Evolutionary conservation across 2,329 filamentous ascomycete species (phyloP).

Genomic region (Cercospora janseana): DNA sequence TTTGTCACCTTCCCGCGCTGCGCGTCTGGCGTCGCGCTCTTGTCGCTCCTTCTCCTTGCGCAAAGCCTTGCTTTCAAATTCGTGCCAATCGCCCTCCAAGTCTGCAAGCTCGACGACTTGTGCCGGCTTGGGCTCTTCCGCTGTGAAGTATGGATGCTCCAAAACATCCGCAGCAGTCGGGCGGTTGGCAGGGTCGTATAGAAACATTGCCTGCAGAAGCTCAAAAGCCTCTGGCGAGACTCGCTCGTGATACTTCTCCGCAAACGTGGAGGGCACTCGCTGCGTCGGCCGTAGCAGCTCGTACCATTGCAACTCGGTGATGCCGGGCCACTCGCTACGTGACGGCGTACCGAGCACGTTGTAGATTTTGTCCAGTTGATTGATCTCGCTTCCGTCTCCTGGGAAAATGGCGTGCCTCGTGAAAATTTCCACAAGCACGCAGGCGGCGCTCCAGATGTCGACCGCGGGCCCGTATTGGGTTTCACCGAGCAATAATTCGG

Average conservation of each 20-base stretch:
- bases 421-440: slow-evolving; percentile 95
- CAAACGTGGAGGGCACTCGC: slow-evolving; percentile 71
- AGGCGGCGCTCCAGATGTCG: slow-evolving; percentile 96
- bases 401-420: slow-evolving; percentile 91
- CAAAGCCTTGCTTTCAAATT: slow-evolving; percentile 94
- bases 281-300: slow-evolving; percentile 80
- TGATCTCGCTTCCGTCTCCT: slow-evolving; percentile 92
- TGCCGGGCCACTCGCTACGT: slow-evolving; percentile 77
- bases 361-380: slow-evolving; percentile 96
- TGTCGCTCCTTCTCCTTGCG: slow-evolving; percentile 80
- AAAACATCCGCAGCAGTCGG: slow-evolving; percentile 82
- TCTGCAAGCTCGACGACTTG: slow-evolving; percentile 80
- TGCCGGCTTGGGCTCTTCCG: slow-evolving; percentile 72
- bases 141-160: slow-evolving; percentile 81
- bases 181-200: slow-evolving; percentile 79
- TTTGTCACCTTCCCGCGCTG: slow-evolving; percentile 46
- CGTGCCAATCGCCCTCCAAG: slow-evolving; percentile 94
- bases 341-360: slow-evolving; percentile 85
- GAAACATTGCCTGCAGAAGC: slow-evolving; percentile 78
- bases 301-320: slow-evolving; percentile 96
- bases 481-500: slow-evolving; percentile 85
- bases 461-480: slow-evolving; percentile 87
- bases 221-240: slow-evolving; percentile 80
- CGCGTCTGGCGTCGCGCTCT: slow-evolving; percentile 56
- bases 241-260: slow-evolving; percentile 74